A percentile compares a stretch with the other conserved stretches of the same genome.
Evolutionary conservation across 2,329 filamentous ascomycete genomes (phyloP).

Genomic region (Scytalidium sp.): DNA sequence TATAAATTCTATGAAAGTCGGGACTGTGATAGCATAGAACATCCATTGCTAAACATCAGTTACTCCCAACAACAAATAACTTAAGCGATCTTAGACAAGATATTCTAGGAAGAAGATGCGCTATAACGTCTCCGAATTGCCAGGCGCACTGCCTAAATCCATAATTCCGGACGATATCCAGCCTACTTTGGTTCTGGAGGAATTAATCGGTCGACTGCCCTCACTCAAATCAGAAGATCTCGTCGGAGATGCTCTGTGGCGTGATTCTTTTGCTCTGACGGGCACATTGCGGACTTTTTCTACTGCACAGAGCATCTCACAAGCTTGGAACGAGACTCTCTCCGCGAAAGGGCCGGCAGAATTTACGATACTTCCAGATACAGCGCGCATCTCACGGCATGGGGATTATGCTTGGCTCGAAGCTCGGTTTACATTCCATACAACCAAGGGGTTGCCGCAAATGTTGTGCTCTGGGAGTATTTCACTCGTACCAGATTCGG

Average conservation of each 20-base stretch:
- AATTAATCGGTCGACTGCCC: neutral
- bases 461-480: conserved; percentile 8
- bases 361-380: neutral
- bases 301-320: conserved; percentile 1
- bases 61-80: too few relatives aligned
- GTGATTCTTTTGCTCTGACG: conserved; percentile 12
- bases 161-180: neutral
- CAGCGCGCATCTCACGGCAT: conserved; percentile 4
- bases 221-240: neutral
- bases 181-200: neutral
- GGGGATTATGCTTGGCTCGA: conserved; percentile 8
- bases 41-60: too few relatives aligned
- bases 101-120: neutral
- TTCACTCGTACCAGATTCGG: conserved; percentile 3
- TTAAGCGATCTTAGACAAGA: too few relatives aligned
- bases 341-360: neutral
- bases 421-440: conserved; percentile 7
- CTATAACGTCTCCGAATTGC: neutral
- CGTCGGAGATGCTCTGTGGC: conserved; percentile 7
- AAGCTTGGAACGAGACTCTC: conserved; percentile 8
- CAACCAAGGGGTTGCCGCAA: conserved; percentile 7
- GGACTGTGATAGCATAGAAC: too few relatives aligned
- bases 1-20: too few relatives aligned
- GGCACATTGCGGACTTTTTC: conserved; percentile 13
- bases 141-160: neutral